Evolutionary conservation across 495 filamentous ascomycete species (phyloP).

Genomic region (Trichoderma erinaceum): DNA sequence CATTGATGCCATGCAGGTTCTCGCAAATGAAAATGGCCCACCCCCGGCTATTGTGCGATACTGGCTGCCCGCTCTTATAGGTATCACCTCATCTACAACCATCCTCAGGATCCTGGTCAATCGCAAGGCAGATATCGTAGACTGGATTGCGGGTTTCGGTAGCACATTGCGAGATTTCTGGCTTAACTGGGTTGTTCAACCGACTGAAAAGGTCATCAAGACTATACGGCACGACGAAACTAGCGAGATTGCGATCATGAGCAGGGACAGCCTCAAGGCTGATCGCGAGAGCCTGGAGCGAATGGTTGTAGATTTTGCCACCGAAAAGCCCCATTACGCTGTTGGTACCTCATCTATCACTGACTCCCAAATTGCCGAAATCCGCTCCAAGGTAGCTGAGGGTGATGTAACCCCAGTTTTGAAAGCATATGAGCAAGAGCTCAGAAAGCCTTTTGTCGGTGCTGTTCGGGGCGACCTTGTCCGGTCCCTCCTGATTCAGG

Average conservation of each 20-base stretch:
- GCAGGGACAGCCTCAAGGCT: slow-evolving; percentile 76
- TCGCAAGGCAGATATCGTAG: slow-evolving; percentile 62
- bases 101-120: slow-evolving; percentile 68
- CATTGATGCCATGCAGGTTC: slow-evolving; percentile 36
- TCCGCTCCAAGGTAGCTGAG: slow-evolving; percentile 72
- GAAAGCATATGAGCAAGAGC: slow-evolving; percentile 80
- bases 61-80: slow-evolving; percentile 67
- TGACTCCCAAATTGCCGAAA: slow-evolving; percentile 57
- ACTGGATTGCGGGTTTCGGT: slow-evolving; percentile 72
- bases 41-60: slow-evolving; percentile 75
- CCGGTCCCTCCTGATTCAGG: slow-evolving; percentile 84
- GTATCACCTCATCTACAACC: slow-evolving; percentile 73
- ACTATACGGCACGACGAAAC: slow-evolving; percentile 88
- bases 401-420: slow-evolving; percentile 91
- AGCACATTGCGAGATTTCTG: slow-evolving; percentile 80
- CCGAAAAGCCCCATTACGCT: slow-evolving; percentile 59
- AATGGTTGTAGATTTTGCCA: slow-evolving; percentile 94
- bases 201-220: slow-evolving; percentile 70
- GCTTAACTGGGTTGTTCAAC: slow-evolving; percentile 90
- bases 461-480: slow-evolving; percentile 80
- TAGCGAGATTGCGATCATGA: slow-evolving; percentile 94
- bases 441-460: slow-evolving; percentile 70
- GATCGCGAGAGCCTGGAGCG: slow-evolving; percentile 88
- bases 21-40: slow-evolving; percentile 58
- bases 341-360: slow-evolving; percentile 38